A percentile compares a stretch with the other conserved stretches of the same genome.
phyloP scores from a whole-genome alignment of 148 eudicot species.

The Pharnaceum exiguum region DNA sequence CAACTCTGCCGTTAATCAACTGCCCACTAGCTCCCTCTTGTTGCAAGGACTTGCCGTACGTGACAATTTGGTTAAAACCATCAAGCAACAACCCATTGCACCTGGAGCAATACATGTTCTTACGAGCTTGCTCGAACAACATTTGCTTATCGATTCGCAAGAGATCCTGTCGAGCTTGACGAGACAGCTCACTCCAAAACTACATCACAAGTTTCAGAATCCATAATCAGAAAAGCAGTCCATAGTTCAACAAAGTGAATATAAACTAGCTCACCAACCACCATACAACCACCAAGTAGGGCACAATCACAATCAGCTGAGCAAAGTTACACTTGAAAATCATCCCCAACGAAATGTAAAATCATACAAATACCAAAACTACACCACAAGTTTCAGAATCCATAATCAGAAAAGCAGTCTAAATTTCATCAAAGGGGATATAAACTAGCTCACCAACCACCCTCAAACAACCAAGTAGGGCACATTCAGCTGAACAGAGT shows the following conservation, averaged over 20 bases:
- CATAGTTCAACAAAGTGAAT: not conserved
- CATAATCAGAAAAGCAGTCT: too few relatives aligned
- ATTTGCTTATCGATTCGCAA: slow-evolving; percentile 82
- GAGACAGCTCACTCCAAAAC: slow-evolving; percentile 86
- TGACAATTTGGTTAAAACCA: slow-evolving; percentile 83
- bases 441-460: too few relatives aligned
- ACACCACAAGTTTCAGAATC: too few relatives aligned
- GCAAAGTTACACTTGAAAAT: too few relatives aligned
- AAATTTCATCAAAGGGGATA: too few relatives aligned
- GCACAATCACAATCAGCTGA: too few relatives aligned
- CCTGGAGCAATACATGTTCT: slow-evolving; percentile 94
- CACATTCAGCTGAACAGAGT: too few relatives aligned
- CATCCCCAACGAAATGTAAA: too few relatives aligned
- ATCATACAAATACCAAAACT: too few relatives aligned
- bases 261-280: slow-evolving; percentile 8
- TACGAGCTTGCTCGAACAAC: slow-evolving; percentile 93
- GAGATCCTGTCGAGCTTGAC: slow-evolving; percentile 74
- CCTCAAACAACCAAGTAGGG: too few relatives aligned
- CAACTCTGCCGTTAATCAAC: slow-evolving; percentile 31
- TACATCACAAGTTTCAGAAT: slow-evolving; percentile 30
- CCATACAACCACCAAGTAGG: too few relatives aligned
- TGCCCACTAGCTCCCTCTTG: slow-evolving; percentile 53
- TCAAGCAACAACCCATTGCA: slow-evolving; percentile 94
- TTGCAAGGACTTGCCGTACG: slow-evolving; percentile 87
- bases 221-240: not conserved